Percentiles rank a stretch among this genome's conserved stretches.
phyloP scores from a whole-genome alignment of 2,329 filamentous ascomycete species.

The Fusarium sp. region DNA sequence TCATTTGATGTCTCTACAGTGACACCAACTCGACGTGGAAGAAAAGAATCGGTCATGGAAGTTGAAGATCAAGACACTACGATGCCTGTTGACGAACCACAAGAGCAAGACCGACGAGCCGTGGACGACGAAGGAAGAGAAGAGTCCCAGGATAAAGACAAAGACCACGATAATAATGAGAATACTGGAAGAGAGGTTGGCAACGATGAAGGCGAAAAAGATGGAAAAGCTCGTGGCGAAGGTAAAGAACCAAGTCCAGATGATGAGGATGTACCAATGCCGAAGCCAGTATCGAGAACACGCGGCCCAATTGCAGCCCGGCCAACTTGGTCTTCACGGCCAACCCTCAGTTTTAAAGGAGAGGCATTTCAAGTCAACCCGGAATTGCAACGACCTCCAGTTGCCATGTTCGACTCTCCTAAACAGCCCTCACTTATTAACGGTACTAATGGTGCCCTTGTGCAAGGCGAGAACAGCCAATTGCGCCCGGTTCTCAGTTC shows the following conservation, averaged over 20 bases:
- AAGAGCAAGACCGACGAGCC: not conserved
- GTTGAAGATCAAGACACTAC: conserved; percentile 8
- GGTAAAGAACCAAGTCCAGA: not conserved
- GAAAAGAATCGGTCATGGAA: conserved; percentile 13
- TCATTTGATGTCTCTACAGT: conserved; percentile 40
- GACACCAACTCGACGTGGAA: conserved; percentile 26
- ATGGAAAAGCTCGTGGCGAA: not conserved
- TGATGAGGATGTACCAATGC: not conserved
- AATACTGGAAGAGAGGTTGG: not conserved
- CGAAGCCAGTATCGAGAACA: conserved; percentile 6
- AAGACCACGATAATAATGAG: not conserved
- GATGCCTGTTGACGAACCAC: not conserved
- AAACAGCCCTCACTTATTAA: conserved; percentile 12
- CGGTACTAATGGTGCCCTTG: conserved; percentile 30
- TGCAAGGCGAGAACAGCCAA: conserved; percentile 35
- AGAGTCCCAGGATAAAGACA: not conserved
- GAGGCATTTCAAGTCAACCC: conserved; percentile 31
- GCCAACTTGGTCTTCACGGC: conserved; percentile 29
- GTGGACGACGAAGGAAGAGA: not conserved
- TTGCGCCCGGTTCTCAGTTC: conserved; percentile 33
- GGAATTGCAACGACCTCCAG: conserved; percentile 39
- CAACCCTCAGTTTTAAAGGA: conserved; percentile 37
- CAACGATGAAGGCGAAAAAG: not conserved
- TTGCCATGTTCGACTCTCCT: conserved; percentile 29
- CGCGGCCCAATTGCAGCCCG: conserved; percentile 32